A percentile compares a stretch with the other conserved stretches of the same genome.
These are phyloP conservation scores for Eutrema heterophyllum DNA, from an alignment of 345 rosid species.

Conservation along the genomic window DNA sequence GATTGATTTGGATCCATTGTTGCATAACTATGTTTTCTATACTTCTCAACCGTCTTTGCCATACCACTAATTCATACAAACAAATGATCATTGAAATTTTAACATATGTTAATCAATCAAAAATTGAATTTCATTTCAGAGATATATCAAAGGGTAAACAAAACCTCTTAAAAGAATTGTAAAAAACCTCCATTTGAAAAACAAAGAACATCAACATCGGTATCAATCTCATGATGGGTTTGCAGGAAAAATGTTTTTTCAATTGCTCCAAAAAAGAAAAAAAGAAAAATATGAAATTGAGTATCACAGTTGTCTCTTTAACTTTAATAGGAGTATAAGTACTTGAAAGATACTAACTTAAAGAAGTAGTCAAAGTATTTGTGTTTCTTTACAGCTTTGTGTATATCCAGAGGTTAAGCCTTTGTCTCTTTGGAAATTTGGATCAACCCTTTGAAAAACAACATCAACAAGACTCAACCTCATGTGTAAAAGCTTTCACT, in stretches of 20 bases:
- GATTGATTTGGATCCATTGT: conserved; percentile 42
- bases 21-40: conserved; percentile 49
- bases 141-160: background rate
- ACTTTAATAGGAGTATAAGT: conserved; percentile 21
- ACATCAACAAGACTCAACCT: conserved; percentile 1
- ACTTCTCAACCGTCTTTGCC: conserved; percentile 57
- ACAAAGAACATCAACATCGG: background rate
- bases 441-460: conserved; percentile 11
- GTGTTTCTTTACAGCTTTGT: conserved; percentile 23
- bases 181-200: background rate
- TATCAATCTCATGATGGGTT: conserved; percentile 4
- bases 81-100: background rate
- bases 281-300: conserved; percentile 14
- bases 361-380: conserved; percentile 25
- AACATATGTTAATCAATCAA: background rate
- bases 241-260: background rate
- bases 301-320: conserved; percentile 28
- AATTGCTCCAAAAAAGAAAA: background rate
- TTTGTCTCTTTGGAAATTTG: conserved; percentile 19
- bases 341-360: conserved; percentile 21
- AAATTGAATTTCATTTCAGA: background rate
- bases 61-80: conserved; percentile 40
- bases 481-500: conserved; percentile 26
- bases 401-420: conserved; percentile 27
- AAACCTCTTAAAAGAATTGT: background rate